Base-by-base conservation (phyloP, 2,329 filamentous ascomycete species). In the Xylariaceae sp. region DNA sequence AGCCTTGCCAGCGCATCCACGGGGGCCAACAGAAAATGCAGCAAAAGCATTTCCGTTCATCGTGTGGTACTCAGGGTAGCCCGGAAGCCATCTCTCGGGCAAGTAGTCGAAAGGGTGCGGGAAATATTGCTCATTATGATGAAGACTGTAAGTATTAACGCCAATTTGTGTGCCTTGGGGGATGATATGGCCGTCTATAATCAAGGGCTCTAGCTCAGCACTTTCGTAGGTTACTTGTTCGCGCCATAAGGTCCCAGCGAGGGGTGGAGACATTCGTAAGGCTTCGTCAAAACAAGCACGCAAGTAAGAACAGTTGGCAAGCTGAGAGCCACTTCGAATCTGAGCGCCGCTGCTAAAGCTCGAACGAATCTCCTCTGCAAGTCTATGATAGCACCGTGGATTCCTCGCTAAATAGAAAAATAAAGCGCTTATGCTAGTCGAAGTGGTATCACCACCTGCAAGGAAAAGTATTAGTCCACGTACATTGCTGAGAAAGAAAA, bases 11-110 rank as follows among this genome's bases (percentile, higher is more conserved):
- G 44, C 39, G 23, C 50, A 57, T 3, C 16, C 23, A 18, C 49
- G 49, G 5, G 39, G 16, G 76, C 50, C 80, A 74, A 61, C 77
- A 79, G 7, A 74, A 73, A 10, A 77, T 60, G 2, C 75, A 71
- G 0, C 78, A 77, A 48, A 79, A 71, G 21, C 70, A 18, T 45
- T 53, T 4, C 61, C 30, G 60, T 44, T 61, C 59, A 55, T 67
- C 70, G 11, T 59, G 11, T 36, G 26, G 10, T 36, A 18, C 6
- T 37, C 21, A n/a, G n/a, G n/a, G n/a, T n/a, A n/a, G 7, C 37
- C 23, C 6, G n/a, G 15, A 18, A 46, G 32, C 51, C 40, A 44
- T 6, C 37, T 54, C 37, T 41, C 29, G 35, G 55, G 30, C 36
- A 39, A 6, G 50, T 37, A 49, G 10, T 13, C 4, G 13, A 39